Base-by-base conservation (phyloP, 352 stramenopile genomes). In the Phytophthora macrochlamydospora region DNA sequence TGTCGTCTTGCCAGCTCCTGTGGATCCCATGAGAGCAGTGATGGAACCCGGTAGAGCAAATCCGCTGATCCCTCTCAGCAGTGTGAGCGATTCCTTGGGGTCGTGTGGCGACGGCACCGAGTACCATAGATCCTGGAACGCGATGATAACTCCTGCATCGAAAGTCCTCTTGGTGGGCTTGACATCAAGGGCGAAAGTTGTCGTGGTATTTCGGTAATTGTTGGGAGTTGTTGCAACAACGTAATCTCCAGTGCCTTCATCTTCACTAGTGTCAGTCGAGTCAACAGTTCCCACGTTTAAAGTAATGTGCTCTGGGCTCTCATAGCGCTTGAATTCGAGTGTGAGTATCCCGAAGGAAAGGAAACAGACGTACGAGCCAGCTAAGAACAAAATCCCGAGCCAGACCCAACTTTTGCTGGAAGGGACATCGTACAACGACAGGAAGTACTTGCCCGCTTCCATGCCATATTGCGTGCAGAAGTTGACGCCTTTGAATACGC, bases 1-100 rank as follows among this genome's bases (percentile, higher is more conserved):
- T 6, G 93, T 98, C 4, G 92, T 97, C 67, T 98, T 97, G 5
- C 91, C 90, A 44, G 85, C 79, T 44, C 84, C 83, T 1, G 62
- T 76, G 1, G 71, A 78, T 11, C 82, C 82, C 75, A 89, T 88
- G 24, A 91, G 59, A 0, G 81, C 81, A 3, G 73, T 79, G 32
- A 91, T 79, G 6, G 59, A 66, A 7, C 82, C 81, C 0, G 81
- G 81, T 2, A 64, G 14, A 13, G 74, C 71, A 37, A 72, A 71
- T 6, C 77, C 81, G 18, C 42, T 76, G 52, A 91, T 79, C 3
- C 74, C 65, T 30, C 74, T 69, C n/a, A 97, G 69, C 31, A 97
- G 62, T 14, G 89, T 76, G 7, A 94, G 65, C 9, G 87, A 81
- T 35, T 75, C 59, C 44, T 83, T 75, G 4, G 52, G 48, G 45